Evolutionary conservation across 345 rosid genomes (phyloP).

Genomic region (Populus nigra): DNA sequence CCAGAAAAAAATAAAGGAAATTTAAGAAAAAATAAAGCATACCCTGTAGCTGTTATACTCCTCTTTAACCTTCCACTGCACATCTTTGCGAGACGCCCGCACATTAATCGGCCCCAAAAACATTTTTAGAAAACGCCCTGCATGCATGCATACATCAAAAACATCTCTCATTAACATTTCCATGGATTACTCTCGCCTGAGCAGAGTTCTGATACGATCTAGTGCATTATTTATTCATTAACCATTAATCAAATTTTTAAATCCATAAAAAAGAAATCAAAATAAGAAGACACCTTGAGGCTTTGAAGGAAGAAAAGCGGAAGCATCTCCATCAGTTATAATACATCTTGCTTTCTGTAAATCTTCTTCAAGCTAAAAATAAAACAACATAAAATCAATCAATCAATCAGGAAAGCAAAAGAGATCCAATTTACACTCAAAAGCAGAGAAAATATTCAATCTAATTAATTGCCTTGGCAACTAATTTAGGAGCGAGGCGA

Average conservation of each 20-base stretch:
- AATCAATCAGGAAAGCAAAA: neutral
- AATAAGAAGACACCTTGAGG: constrained; percentile 45
- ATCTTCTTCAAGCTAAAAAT: constrained; percentile 74
- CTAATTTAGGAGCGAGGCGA: constrained; percentile 47
- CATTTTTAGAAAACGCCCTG: constrained; percentile 73
- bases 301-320: constrained; percentile 71
- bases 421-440: neutral
- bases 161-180: neutral
- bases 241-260: neutral
- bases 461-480: constrained; percentile 48
- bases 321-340: constrained; percentile 74
- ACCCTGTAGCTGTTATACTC: constrained; percentile 95
- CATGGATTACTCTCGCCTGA: neutral
- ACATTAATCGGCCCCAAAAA: constrained; percentile 96
- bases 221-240: neutral
- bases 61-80: constrained; percentile 91
- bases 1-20: neutral
- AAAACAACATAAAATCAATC: neutral
- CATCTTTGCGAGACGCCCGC: constrained; percentile 76
- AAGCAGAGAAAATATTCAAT: neutral
- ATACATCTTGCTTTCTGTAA: constrained; percentile 71
- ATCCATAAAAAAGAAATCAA: neutral
- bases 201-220: too few relatives aligned
- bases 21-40: neutral
- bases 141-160: neutral